Evolutionary conservation across 1,139 yeast genomes (phyloP).

Genomic region (Pichia sp.): DNA sequence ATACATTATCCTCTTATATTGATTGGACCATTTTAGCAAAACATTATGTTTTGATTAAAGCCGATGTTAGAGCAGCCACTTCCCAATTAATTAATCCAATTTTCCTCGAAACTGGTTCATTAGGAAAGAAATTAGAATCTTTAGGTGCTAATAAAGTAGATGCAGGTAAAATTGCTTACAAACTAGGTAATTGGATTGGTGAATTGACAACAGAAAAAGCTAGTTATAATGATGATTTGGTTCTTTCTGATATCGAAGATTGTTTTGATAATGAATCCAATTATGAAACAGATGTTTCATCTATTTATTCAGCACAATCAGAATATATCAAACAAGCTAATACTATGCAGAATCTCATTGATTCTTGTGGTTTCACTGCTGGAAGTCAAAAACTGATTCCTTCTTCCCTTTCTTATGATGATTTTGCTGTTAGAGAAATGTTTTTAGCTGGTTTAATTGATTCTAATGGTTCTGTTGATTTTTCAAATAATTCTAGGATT

Average conservation of each 20-base stretch:
- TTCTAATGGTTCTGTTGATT: too few species aligned
- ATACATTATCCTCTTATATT: constrained; percentile 13
- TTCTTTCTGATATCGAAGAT: constrained; percentile 26
- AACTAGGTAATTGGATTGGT: constrained; percentile 30
- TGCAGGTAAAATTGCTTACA: constrained; percentile 16
- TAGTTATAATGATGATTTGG: constrained; percentile 18
- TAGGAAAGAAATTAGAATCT: too few species aligned
- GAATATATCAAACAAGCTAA: constrained; percentile 1
- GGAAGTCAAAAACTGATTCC: constrained; percentile 19
- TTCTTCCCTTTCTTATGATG: constrained; percentile 19
- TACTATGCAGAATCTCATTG: constrained; percentile 11
- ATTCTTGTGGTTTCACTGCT: constrained; percentile 3
- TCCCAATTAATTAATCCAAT: constrained; percentile 34
- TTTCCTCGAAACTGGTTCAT: constrained; percentile 24
- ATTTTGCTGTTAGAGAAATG: constrained; percentile 30
- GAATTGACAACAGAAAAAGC: too few species aligned
- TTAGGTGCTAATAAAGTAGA: too few species aligned
- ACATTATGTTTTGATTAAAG: constrained; percentile 25
- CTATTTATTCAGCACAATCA: too few species aligned
- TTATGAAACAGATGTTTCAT: too few species aligned
- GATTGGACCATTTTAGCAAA: constrained; percentile 36
- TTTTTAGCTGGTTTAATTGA: constrained; percentile 33
- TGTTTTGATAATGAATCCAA: too few species aligned
- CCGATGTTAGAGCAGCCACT: constrained; percentile 27
- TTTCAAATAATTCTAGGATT: too few species aligned